Percentiles rank a stretch among this genome's conserved stretches.
These are phyloP conservation scores for Chalara sp. DNA, from an alignment of 2,329 filamentous ascomycete genomes.

Conservation along the genomic window DNA sequence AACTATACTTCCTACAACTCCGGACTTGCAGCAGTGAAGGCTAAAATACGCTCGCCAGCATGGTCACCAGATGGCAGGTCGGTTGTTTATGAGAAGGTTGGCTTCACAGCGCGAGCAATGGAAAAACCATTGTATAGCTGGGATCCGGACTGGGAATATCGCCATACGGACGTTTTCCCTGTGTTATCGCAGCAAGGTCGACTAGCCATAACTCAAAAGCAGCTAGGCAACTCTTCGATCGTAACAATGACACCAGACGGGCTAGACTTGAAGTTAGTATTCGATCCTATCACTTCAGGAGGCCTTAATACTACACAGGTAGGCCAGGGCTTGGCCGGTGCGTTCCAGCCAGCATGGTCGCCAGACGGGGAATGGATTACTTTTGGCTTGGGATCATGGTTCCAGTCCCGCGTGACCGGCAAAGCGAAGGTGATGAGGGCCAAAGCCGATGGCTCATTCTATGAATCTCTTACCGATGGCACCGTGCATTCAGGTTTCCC, in stretches of 20 bases:
- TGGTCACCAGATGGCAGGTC: slow-evolving; percentile 17
- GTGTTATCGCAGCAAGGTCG: slow-evolving; percentile 15
- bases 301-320: slow-evolving; percentile 12
- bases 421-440: slow-evolving; percentile 12
- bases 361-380: slow-evolving; percentile 31
- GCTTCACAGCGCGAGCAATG: slow-evolving; percentile 27
- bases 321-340: slow-evolving; percentile 26
- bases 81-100: slow-evolving; percentile 20
- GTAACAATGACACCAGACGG: slow-evolving; percentile 27
- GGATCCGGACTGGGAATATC: slow-evolving; percentile 35
- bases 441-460: slow-evolving; percentile 12
- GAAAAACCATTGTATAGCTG: slow-evolving; percentile 33
- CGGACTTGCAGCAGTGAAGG: slow-evolving; percentile 4
- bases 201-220: slow-evolving; percentile 32
- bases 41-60: slow-evolving; percentile 11
- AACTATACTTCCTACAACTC: slow-evolving; percentile 12
- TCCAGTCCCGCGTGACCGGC: slow-evolving; percentile 26
- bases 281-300: slow-evolving; percentile 18
- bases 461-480: slow-evolving; percentile 29
- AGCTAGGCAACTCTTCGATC: slow-evolving; percentile 33
- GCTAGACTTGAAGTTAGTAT: slow-evolving; percentile 21
- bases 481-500: slow-evolving; percentile 33
- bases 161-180: slow-evolving; percentile 37
- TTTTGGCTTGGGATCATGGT: slow-evolving; percentile 35
- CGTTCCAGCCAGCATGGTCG: slow-evolving; percentile 35